A percentile compares a stretch with the other conserved stretches of the same genome.
These are phyloP conservation scores for Arthrobotrys iridis DNA, from an alignment of 2,329 filamentous ascomycete species.

Conservation along the genomic window DNA sequence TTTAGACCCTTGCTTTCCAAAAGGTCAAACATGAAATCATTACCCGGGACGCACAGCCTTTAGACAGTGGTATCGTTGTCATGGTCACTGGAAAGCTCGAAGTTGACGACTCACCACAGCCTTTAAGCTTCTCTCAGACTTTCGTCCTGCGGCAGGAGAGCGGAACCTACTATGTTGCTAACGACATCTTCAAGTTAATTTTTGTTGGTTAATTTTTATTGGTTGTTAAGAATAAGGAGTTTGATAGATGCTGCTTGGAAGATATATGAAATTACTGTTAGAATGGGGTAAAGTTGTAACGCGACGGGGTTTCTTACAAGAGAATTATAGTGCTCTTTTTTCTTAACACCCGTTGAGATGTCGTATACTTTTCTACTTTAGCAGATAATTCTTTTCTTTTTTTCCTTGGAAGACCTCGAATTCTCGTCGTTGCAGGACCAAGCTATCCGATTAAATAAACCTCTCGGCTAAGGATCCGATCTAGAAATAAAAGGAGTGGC, in stretches of 20 bases:
- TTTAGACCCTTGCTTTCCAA: constrained; percentile 78
- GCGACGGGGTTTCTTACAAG: background rate
- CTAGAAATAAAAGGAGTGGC: too few species aligned
- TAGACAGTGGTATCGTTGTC: constrained; percentile 77
- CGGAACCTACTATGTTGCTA: constrained; percentile 85
- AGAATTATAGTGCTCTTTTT: background rate
- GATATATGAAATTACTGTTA: constrained; percentile 7
- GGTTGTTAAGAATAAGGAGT: background rate
- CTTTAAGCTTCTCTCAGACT: constrained; percentile 89
- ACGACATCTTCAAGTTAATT: constrained; percentile 94
- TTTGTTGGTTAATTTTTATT: constrained; percentile 63
- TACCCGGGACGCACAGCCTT: constrained; percentile 86
- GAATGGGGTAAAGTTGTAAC: constrained; percentile 16
- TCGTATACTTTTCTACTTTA: too few species aligned
- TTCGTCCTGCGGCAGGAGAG: constrained; percentile 83
- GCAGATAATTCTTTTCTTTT: too few species aligned
- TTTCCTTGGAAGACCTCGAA: too few species aligned
- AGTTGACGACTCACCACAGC: constrained; percentile 83
- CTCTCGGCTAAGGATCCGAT: too few species aligned
- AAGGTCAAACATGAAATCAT: constrained; percentile 80
- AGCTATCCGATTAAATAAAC: too few species aligned
- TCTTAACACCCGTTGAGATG: too few species aligned
- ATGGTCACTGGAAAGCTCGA: constrained; percentile 86
- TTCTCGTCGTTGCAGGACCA: too few species aligned
- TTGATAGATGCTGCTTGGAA: background rate